Evolutionary conservation across 257 asterid genomes (phyloP).

Genomic region (Solanum tarijense): DNA sequence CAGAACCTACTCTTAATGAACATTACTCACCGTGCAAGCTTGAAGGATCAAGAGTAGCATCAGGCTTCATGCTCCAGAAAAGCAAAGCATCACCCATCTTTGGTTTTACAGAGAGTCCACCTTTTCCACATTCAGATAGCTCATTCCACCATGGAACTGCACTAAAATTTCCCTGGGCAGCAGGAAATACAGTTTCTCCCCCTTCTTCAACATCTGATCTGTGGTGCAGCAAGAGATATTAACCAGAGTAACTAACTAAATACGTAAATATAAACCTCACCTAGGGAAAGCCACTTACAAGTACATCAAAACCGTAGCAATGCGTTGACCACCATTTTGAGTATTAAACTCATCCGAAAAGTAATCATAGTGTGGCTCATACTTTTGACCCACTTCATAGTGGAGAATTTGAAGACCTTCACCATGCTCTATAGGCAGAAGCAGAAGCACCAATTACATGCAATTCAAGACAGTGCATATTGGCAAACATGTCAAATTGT

Average conservation of each 20-base stretch:
- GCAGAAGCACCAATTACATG: background rate
- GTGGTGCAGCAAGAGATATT: conserved; percentile 2
- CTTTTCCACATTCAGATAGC: conserved; percentile 93
- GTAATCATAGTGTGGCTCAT: conserved; percentile 95
- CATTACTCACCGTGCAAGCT: conserved; percentile 84
- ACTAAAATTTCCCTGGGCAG: conserved; percentile 76
- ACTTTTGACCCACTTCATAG: conserved; percentile 94
- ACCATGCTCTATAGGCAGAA: conserved; percentile 63
- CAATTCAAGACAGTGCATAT: background rate
- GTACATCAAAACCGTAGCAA: conserved; percentile 96
- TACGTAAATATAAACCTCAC: background rate
- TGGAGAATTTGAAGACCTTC: conserved; percentile 97
- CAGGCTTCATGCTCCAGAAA: conserved; percentile 99
- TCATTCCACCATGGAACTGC: conserved; percentile 90
- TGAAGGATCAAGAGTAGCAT: conserved; percentile 80
- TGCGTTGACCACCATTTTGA: conserved; percentile 89
- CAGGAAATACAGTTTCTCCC: conserved; percentile 97
- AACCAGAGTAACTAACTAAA: background rate
- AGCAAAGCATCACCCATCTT: conserved; percentile 95
- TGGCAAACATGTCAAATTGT: background rate
- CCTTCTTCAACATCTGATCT: conserved; percentile 99
- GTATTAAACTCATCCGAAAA: conserved; percentile 82
- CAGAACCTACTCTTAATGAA: background rate
- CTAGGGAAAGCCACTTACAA: conserved; percentile 49
- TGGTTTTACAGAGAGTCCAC: conserved; percentile 89